Evolutionary conservation across 768 basidiomycete genomes (phyloP).

Genomic region (Tricholoma matsutake): DNA sequence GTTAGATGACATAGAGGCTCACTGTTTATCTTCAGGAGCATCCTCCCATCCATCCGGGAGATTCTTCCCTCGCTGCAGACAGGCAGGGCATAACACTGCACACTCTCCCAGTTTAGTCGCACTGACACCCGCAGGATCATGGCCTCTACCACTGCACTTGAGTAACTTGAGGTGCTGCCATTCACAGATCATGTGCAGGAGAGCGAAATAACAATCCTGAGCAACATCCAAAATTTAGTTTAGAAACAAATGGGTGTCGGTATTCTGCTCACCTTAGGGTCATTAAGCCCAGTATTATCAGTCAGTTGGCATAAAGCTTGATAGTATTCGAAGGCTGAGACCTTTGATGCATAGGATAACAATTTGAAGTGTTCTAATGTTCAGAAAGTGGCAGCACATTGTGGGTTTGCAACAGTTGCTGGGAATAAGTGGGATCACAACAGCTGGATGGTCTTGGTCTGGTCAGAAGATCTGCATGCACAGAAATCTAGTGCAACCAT

Average conservation of each 20-base stretch:
- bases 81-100: conserved; percentile 27
- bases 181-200: conserved; percentile 16
- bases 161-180: conserved; percentile 19
- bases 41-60: conserved; percentile 20
- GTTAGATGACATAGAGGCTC: no score
- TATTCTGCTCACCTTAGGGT: not conserved
- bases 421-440: conserved; percentile 18
- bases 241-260: no score
- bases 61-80: conserved; percentile 24
- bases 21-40: conserved; percentile 10
- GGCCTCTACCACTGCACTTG: conserved; percentile 18
- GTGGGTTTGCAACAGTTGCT: conserved; percentile 15
- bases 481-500: conserved; percentile 20
- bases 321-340: conserved; percentile 19
- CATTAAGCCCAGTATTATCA: conserved; percentile 8
- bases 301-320: conserved; percentile 9
- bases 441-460: conserved; percentile 15
- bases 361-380: conserved; percentile 16
- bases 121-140: conserved; percentile 11
- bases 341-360: conserved; percentile 19
- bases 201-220: conserved; percentile 18
- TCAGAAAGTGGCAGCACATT: conserved; percentile 17
- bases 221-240: no score
- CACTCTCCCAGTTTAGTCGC: conserved; percentile 14
- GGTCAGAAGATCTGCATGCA: conserved; percentile 11